Conservation (phyloP, 495 filamentous ascomycete genomes). For the Xylaria castorea region DNA sequence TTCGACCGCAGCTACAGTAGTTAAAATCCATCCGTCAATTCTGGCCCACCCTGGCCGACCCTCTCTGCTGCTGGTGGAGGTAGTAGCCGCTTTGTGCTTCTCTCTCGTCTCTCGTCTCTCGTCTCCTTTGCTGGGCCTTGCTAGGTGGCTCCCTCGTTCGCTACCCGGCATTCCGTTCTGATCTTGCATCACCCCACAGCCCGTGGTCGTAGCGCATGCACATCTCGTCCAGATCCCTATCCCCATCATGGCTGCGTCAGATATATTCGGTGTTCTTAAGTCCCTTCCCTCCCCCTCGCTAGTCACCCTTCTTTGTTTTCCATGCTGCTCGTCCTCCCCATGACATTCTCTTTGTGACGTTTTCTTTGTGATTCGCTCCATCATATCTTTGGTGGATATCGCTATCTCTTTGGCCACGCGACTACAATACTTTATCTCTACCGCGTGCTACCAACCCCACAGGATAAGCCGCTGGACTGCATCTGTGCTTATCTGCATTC, state of each 20-base stretch:
- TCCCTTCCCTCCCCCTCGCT: not conserved
- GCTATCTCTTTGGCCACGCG: not conserved
- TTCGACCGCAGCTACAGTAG: slow-evolving; percentile 15
- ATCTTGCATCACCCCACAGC: slow-evolving; percentile 9
- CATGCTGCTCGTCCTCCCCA: not conserved
- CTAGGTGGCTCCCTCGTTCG: not conserved
- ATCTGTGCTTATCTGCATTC: not conserved
- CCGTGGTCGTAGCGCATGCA: slow-evolving; percentile 7
- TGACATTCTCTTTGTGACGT: not conserved
- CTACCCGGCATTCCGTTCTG: not conserved
- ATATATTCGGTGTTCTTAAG: slow-evolving; percentile 2
- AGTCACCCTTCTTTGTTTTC: slow-evolving; percentile 1
- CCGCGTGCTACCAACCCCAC: not conserved
- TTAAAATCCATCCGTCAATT: not conserved
- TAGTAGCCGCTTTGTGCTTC: not conserved
- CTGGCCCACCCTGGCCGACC: slow-evolving; percentile 9
- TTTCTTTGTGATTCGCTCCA: not conserved
- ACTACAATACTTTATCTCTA: slow-evolving; percentile 1
- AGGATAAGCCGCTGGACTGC: not conserved
- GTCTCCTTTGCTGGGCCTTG: not conserved
- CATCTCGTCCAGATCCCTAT: not conserved
- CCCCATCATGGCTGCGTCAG: slow-evolving; percentile 23
- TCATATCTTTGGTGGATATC: not conserved
- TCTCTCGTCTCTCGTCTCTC: not conserved
- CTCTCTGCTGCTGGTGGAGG: not conserved